Conservation (phyloP, 2,329 filamentous ascomycete species). For the Fusarium torulosum region DNA sequence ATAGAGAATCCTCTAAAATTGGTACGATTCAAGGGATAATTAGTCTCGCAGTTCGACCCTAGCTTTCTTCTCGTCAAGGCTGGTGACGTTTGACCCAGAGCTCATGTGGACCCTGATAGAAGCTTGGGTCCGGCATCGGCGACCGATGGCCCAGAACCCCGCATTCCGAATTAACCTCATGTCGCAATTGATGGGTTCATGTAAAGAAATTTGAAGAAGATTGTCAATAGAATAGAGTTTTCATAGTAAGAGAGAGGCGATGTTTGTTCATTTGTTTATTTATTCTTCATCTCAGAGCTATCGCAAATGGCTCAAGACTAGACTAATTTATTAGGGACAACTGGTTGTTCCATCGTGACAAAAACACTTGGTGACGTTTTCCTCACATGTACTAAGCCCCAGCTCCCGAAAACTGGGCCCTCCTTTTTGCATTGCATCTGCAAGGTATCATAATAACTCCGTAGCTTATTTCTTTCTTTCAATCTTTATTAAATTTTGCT, state of each 20-base stretch:
- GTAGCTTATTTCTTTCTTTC: constrained; percentile 7
- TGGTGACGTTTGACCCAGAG: not conserved
- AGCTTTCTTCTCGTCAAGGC: not conserved
- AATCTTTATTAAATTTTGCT: not conserved
- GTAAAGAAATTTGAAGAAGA: not conserved
- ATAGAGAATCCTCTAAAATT: not conserved
- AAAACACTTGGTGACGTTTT: constrained; percentile 2
- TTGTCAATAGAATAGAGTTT: too few relatives aligned
- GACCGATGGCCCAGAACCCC: constrained; percentile 34
- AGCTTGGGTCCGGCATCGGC: constrained; percentile 32
- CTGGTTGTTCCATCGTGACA: constrained; percentile 34
- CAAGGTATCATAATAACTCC: constrained; percentile 44
- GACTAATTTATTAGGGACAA: constrained; percentile 7
- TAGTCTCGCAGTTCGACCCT: not conserved
- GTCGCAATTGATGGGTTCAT: constrained; percentile 4
- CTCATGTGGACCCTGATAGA: constrained; percentile 22
- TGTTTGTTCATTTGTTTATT: constrained; percentile 44
- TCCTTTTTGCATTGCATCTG: constrained; percentile 33
- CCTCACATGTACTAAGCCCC: constrained; percentile 37
- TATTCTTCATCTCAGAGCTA: constrained; percentile 39
- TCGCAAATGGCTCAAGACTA: constrained; percentile 40
- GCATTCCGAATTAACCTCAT: constrained; percentile 19
- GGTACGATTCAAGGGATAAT: not conserved
- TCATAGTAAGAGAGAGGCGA: not conserved
- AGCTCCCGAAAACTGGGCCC: not conserved